A percentile compares a stretch with the other conserved stretches of the same genome.
These are phyloP conservation scores for Rhodotorula mucilaginosa DNA, from an alignment of 1,284 basidiomycete species.

Conservation along the genomic window DNA sequence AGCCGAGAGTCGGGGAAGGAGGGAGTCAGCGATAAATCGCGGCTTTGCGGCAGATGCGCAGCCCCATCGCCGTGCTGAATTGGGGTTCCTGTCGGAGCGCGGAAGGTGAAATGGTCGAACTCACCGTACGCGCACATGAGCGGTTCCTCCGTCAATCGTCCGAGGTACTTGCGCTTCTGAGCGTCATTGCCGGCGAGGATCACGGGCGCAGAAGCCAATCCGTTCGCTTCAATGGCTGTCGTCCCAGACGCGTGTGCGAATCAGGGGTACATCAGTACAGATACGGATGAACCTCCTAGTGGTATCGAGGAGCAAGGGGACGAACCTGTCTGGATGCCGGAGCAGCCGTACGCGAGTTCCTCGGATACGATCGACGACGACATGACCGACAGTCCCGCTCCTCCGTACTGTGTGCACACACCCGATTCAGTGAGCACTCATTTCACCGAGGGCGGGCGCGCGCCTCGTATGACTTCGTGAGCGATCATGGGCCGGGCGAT, in stretches of 20 bases:
- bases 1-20: not conserved
- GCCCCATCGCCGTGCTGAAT: too few relatives aligned
- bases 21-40: not conserved
- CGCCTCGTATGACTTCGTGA: not conserved
- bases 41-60: too few relatives aligned
- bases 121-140: conserved; percentile 57
- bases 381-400: conserved; percentile 54
- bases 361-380: conserved; percentile 53
- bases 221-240: conserved; percentile 52
- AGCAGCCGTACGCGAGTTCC: conserved; percentile 56
- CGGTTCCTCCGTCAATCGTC: conserved; percentile 58
- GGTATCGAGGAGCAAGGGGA: not conserved
- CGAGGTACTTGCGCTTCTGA: conserved; percentile 57
- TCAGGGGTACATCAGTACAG: not conserved
- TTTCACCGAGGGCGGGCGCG: not conserved
- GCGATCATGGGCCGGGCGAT: not conserved
- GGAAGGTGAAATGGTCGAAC: conserved; percentile 44
- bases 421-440: not conserved
- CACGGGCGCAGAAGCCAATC: conserved; percentile 56
- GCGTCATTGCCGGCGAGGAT: conserved; percentile 56
- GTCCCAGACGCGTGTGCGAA: not conserved
- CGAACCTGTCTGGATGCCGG: conserved; percentile 56
- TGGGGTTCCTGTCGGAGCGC: too few relatives aligned
- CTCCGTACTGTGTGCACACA: conserved; percentile 51
- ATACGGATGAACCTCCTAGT: not conserved